These are phyloP conservation scores for Botrytis hyacinthi DNA, from an alignment of 2,329 filamentous ascomycete genomes.

Conservation along the genomic window DNA sequence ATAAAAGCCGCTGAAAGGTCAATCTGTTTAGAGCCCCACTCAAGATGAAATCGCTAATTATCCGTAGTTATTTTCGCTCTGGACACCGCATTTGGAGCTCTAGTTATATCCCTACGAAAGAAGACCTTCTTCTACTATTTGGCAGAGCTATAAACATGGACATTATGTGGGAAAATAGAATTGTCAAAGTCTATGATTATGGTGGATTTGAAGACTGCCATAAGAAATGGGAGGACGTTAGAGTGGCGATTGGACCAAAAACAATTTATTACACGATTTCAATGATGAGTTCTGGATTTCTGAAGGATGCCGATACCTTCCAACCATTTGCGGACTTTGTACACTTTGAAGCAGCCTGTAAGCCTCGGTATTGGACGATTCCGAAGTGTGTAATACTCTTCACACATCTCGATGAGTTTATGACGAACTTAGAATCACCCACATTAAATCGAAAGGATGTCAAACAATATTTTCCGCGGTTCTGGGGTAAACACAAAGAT, in stretches of 20 bases:
- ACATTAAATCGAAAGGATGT: background rate
- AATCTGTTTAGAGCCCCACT: background rate
- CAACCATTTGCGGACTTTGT: background rate
- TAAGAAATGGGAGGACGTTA: background rate
- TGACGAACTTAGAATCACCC: background rate
- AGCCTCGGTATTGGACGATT: background rate
- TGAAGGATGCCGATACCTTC: background rate
- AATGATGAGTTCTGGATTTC: background rate
- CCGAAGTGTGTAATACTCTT: background rate
- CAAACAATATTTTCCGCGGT: background rate
- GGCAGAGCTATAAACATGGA: background rate
- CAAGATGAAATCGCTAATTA: background rate
- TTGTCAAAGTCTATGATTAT: background rate
- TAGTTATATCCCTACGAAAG: background rate
- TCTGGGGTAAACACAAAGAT: no score
- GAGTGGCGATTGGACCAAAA: background rate
- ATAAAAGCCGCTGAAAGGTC: background rate
- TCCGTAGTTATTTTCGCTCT: background rate
- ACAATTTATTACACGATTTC: background rate
- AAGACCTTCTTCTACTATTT: background rate
- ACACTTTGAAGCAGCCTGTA: background rate
- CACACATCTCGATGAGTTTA: background rate
- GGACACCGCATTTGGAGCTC: background rate
- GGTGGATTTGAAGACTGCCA: background rate
- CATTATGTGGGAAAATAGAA: background rate